These are phyloP conservation scores for Pythium vanterpoolii DNA, from an alignment of 352 stramenopile genomes.

Conservation along the genomic window DNA sequence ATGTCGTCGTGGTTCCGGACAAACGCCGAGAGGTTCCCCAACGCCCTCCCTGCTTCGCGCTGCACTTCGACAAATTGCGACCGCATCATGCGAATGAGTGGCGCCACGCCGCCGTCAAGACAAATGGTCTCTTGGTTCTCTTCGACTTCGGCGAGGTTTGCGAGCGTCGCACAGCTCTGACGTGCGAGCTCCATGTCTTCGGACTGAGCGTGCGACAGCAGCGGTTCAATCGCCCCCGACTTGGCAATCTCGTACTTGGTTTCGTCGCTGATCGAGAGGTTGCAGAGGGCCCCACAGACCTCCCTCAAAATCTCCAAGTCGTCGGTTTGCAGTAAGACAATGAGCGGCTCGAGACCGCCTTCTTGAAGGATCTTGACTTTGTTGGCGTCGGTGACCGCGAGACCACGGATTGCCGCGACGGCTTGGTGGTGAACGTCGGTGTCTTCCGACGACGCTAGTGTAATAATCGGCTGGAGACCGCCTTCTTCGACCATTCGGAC, in stretches of 20 bases:
- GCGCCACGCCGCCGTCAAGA: slow-evolving; percentile 87
- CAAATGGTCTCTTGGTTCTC: slow-evolving; percentile 96
- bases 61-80: slow-evolving; percentile 95
- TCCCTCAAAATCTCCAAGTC: slow-evolving; percentile 94
- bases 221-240: slow-evolving; percentile 84
- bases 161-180: slow-evolving; percentile 91
- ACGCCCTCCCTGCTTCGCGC: slow-evolving; percentile 84
- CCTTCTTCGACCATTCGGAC: slow-evolving; percentile 93
- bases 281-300: slow-evolving; percentile 92
- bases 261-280: slow-evolving; percentile 94
- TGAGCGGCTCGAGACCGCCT: slow-evolving; percentile 92
- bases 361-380: slow-evolving; percentile 97
- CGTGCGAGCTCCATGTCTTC: slow-evolving; percentile 92
- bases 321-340: slow-evolving; percentile 84
- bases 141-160: slow-evolving; percentile 93
- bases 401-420: slow-evolving; percentile 90
- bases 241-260: slow-evolving; percentile 98
- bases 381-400: slow-evolving; percentile 89
- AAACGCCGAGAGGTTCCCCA: slow-evolving; percentile 92
- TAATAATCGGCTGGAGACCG: slow-evolving; percentile 94
- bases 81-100: slow-evolving; percentile 93
- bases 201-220: slow-evolving; percentile 91
- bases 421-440: slow-evolving; percentile 95
- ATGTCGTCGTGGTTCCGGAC: slow-evolving; percentile 90
- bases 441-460: slow-evolving; percentile 88